Evolutionary conservation across 805 yeast species (phyloP), one percentile per base, ranked within the genome.

Genomic region (Candida rishiriensis): DNA sequence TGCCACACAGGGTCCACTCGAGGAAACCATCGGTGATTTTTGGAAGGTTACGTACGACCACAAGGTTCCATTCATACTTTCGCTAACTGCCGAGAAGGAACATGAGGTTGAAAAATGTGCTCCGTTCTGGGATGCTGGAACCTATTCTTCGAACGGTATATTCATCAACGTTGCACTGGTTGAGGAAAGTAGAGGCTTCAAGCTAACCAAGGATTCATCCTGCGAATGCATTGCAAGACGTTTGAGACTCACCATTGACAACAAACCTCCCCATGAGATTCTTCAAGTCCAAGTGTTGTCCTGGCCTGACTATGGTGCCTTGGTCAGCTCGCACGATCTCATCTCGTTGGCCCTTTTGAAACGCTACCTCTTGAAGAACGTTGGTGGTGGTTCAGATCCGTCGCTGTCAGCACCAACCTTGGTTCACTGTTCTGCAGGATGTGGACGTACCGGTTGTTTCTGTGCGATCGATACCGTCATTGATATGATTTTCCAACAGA

Each of bases 391-490:
- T n/a, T n/a, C 26, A 21, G 26, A 21, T 5, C 7, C 26, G 4
- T 47, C 52, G 1, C 41, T 47, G 14, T 17, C 41, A 2, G 41
- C 40, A 11, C 91, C 93, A 16, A 73, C 81, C 6, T 60, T 88
- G 38, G 86, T 85, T 21, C 98, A 91, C 64, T 91, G 99, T 59
- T 88, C 96, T 7, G 98, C 98, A 1, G 99, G 99, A 0, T 89
- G 96, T 59, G 99, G 99, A 15, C 71, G 99, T 46, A 88, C 98
- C 0, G 99, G 99, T 2, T 86, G 96, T 1, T 84, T 83, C 58
- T 79, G 89, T 49, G 78, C 88, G 1, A 66, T 85, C 17, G 95
- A 87, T 56, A 72, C 83, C 0, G 69, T 73, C 17, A 64, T 79
- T 31, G 75, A 82, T 39, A 47, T 70, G 41, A 50, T 65, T 30